phyloP scores from a whole-genome alignment of 179 eudicot species.

The Nepenthes alata region DNA sequence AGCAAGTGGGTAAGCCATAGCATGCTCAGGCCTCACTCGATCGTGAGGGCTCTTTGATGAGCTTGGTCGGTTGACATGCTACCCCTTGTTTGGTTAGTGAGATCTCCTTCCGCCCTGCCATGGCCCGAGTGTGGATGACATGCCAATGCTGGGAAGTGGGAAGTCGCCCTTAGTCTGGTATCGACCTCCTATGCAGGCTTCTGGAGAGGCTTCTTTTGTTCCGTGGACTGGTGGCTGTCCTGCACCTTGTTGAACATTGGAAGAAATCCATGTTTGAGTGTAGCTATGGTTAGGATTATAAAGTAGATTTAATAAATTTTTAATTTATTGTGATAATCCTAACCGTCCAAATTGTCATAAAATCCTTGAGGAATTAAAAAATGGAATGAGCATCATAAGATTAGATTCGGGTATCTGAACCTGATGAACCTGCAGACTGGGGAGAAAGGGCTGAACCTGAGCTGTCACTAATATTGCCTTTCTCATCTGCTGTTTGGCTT shows the following conservation, averaged over 20 bases:
- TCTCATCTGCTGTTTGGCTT: conserved; percentile 18
- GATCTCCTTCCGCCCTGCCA: conserved; percentile 18
- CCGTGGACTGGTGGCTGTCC: conserved; percentile 12
- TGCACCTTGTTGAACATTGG: conserved; percentile 6
- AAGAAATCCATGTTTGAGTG: no score
- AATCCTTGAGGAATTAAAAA: no score
- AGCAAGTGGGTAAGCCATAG: conserved; percentile 8
- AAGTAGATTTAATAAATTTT: no score
- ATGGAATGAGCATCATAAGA: not conserved
- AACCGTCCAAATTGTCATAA: no score
- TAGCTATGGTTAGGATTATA: no score
- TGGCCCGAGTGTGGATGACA: conserved; percentile 8
- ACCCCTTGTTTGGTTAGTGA: conserved; percentile 41
- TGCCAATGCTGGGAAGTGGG: conserved; percentile 6
- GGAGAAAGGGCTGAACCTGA: conserved; percentile 20
- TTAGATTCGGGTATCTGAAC: no score
- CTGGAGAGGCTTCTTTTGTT: conserved; percentile 9
- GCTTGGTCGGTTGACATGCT: conserved; percentile 27
- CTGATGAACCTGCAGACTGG: conserved; percentile 6
- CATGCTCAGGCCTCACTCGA: conserved; percentile 17
- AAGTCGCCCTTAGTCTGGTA: conserved; percentile 9
- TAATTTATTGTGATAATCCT: no score
- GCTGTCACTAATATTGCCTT: conserved; percentile 1
- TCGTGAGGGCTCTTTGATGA: conserved; percentile 41
- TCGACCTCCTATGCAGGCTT: conserved; percentile 12